Base-by-base conservation (phyloP, 768 basidiomycete genomes). In the Harrya chromipes region DNA sequence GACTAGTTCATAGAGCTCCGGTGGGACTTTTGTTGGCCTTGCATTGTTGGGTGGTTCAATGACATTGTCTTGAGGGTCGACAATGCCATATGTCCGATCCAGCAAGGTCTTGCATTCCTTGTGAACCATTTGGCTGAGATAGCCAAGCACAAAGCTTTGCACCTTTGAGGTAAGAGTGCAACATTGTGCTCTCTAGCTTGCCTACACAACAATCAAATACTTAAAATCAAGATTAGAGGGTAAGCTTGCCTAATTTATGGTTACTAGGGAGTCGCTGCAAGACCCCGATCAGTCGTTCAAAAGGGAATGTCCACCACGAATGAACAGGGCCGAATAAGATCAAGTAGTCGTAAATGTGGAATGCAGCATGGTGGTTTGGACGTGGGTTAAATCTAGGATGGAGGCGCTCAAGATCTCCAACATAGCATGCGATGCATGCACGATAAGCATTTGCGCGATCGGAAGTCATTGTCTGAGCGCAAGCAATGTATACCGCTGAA, bases 251-350 rank as follows among this genome's bases (percentile, higher is more conserved):
- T 14, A 36, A 14, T 39, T 55, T 63, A 31, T 64, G 56, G 47
- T 69, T 69, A 0, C 20, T 60, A 0, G 55, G 63, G 1, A 65
- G 46, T 1, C 29, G 23, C 31, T 67, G 60, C 1, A 69, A 43
- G 0, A 38, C 27, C 0, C 66, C 60, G 33, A 67, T 67, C 1
- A 67, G 31, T 2, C 44, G 35, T 24, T 69, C 50, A 11, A 63
- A 65, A 0, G 60, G 61, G 47, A 62, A 67, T 2, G 52, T 46
- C 61, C 67, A 67, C 61, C 62, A 67, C 3, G 64, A 65, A 42
- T 68, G 62, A 0, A 70, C 63, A 31, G 75, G 75, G 4, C 74
- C 70, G 50, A 73, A 74, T 1, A 66, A 52, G 0, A 56, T 6
- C 0, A 73, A 50, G 33, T 72, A 74, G 16, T 72, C 55, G 8